Evolutionary conservation across 208 protist species (phyloP), one percentile per base, ranked within the genome.

Genomic region (Wallacemonas sp.): DNA sequence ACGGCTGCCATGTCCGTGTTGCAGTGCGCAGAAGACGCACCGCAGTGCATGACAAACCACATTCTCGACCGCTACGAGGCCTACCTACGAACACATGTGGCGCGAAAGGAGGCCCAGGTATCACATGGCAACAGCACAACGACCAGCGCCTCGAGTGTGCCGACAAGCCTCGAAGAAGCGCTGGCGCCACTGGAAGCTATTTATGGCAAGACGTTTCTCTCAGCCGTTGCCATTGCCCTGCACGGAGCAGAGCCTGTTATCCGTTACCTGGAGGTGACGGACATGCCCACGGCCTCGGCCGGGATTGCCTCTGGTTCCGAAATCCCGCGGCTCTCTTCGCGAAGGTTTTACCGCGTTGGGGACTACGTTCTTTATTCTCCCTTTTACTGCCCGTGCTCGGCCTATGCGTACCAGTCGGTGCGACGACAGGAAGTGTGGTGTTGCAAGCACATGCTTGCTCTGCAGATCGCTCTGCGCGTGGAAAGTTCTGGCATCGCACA

Each of bases 371-470:
- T 95, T 12, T 76, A 91, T 20, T 93, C 90, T 1, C 81, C 80
- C 14, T 87, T 83, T 42, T 95, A 86, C 67, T 95, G 90, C 55
- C 82, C 85, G 3, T 95, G 90, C 49, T 81, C 81, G 22, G 86
- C 90, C 3, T 95, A 95, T 65, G 74, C 73, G 10, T 93, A 84
- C 57, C 77, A 88, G 59, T 80, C 82, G 18, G 82, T 95, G 46
- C 82, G 83, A 39, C 77, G 87, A 5, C 75, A 89, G 41, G 86
- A 93, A 11, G 72, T 80, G 62, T 93, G 76, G 73, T 80, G 79
- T 52, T 95, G 90, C 67, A 95, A 95, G 67, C 90, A 95, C 62
- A 63, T 93, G 25, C 80, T 95, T 16, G 90, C 90, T 4, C 74
- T 95, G 22, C 82, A 83, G 32, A 66, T 95, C 22, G 82, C 76